Evolutionary conservation across 1,284 basidiomycete genomes (phyloP), one percentile per base, ranked within the genome.

Genomic region (Vanrija humicola): DNA sequence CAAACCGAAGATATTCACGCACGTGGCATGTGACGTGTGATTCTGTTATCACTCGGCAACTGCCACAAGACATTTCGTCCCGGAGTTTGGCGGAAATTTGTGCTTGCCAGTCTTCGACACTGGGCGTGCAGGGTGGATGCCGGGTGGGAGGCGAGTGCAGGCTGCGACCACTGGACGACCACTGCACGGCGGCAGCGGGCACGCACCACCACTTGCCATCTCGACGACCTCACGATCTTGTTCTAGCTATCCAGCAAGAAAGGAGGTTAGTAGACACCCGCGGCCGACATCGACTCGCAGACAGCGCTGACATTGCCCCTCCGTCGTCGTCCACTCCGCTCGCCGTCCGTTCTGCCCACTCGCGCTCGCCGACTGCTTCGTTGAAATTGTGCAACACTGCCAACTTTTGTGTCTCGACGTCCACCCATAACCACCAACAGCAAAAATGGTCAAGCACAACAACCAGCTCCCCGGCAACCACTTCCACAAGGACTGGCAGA

Each of bases 401-500:
- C 34, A 34, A 34, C 34, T 34, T 34, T 34, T 34, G 34, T 34
- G 34, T 34, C 21, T 23, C 34, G 34, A 34, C 34, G 34, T 34
- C 5, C 4, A 12, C 34, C 34, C 34, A 34, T 34, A 12, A 12
- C 34, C 34, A 34, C 46, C 38, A 46, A 52, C 54, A 53, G 46
- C 38, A 50, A 53, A 52, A 50, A 64, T 64, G 62, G 62, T 61
- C 53, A 62, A 61, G 58, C 61, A 64, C 59, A 64, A 64, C 62
- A 64, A 73, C 69, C 89, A 90, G 81, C 89, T 93, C 78, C 91
- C 85, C 80, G 83, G 81, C 76, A 94, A 94, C 82, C 94, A 97
- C 78, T 97, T 97, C 86, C 90, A 86, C 82, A 98, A 98, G 87
- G 92, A 96, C 80, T 96, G 92, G 92, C 77, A 79, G 70, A 65